These are phyloP conservation scores for Sphaceloma murrayae DNA, from an alignment of 2,329 filamentous ascomycete species.

Conservation along the genomic window DNA sequence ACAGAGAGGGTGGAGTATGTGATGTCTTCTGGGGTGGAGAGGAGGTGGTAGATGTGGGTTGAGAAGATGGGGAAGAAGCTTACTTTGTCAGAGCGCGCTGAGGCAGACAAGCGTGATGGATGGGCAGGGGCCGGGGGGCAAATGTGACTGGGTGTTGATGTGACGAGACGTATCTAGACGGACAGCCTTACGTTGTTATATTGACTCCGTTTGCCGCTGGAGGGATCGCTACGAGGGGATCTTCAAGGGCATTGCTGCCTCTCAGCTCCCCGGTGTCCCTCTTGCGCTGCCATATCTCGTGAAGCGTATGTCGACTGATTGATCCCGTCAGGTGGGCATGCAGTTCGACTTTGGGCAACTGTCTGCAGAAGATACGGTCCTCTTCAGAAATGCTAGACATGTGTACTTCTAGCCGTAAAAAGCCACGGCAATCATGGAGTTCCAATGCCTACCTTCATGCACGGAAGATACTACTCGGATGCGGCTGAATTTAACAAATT, in stretches of 20 bases:
- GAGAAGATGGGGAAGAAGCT: conserved; percentile 74
- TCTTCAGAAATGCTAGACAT: background rate
- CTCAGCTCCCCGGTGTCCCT: conserved; percentile 33
- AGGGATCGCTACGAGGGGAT: conserved; percentile 61
- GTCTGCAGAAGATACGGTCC: conserved; percentile 26
- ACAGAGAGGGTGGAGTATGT: conserved; percentile 56
- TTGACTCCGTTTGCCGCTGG: conserved; percentile 42
- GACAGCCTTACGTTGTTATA: conserved; percentile 16
- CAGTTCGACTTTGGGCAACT: conserved; percentile 46
- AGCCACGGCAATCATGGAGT: too few relatives aligned
- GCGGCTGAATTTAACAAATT: too few relatives aligned
- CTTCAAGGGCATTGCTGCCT: conserved; percentile 46
- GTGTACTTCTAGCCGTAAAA: too few relatives aligned
- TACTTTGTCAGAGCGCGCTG: background rate
- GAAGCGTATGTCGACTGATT: conserved; percentile 61
- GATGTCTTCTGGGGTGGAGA: conserved; percentile 48
- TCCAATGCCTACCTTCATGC: too few relatives aligned
- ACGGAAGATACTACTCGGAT: too few relatives aligned
- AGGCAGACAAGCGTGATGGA: background rate
- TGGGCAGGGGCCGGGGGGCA: conserved; percentile 9
- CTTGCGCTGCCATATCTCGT: conserved; percentile 61
- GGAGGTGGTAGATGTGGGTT: conserved; percentile 67
- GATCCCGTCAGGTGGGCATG: conserved; percentile 75
- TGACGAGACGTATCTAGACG: too few relatives aligned
- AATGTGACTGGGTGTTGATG: too few relatives aligned